These are phyloP conservation scores for Tuber borchii DNA, from an alignment of 495 filamentous ascomycete genomes.

Conservation along the genomic window DNA sequence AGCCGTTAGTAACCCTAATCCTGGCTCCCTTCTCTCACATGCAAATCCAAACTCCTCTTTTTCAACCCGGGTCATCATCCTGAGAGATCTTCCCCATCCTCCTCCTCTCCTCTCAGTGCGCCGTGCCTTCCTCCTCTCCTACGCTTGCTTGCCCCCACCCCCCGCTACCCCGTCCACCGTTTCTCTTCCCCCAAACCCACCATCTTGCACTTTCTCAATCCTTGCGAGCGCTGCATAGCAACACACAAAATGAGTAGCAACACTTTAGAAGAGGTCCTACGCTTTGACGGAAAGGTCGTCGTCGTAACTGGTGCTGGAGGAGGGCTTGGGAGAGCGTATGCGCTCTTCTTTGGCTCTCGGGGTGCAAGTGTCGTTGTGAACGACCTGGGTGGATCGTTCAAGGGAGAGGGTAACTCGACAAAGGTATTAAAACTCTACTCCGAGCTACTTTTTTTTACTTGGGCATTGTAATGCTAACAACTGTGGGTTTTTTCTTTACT, in stretches of 20 bases:
- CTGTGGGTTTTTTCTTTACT: neutral
- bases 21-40: conserved; percentile 42
- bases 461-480: neutral
- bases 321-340: conserved; percentile 88
- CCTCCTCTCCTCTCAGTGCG: conserved; percentile 6
- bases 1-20: conserved; percentile 19
- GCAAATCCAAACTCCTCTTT: conserved; percentile 39
- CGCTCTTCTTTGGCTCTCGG: conserved; percentile 80
- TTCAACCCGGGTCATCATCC: conserved; percentile 14
- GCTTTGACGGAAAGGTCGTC: conserved; percentile 93
- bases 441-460: neutral
- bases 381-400: conserved; percentile 88
- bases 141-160: conserved; percentile 15
- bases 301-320: conserved; percentile 96
- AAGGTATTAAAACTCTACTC: conserved; percentile 52
- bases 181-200: conserved; percentile 7
- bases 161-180: conserved; percentile 10
- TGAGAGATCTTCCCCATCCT: conserved; percentile 31
- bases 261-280: conserved; percentile 50
- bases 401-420: conserved; percentile 81
- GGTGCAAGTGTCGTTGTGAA: conserved; percentile 97
- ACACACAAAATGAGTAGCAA: conserved; percentile 25
- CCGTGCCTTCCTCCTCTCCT: conserved; percentile 7
- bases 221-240: conserved; percentile 6
- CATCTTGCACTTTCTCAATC: neutral